Base-by-base conservation (phyloP, 2,329 filamentous ascomycete species). In the Pseudogymnoascus sp. region DNA sequence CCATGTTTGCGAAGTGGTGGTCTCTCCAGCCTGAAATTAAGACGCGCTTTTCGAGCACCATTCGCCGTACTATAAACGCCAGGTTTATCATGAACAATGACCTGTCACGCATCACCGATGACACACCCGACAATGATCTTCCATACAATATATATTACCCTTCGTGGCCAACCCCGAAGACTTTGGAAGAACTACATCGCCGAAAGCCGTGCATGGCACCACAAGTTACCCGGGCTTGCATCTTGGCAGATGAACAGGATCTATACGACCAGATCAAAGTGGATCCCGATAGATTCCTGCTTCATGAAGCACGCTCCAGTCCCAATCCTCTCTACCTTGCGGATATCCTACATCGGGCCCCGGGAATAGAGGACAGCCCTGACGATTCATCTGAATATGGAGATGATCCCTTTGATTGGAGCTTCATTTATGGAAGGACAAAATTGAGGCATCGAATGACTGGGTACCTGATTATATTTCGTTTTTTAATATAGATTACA, bases 1-100 rank as follows among this genome's bases (percentile, higher is more conserved):
- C 74, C 2, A 65, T 73, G 40, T 78, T 76, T 64, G 76, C 76
- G 0, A 68, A 67, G 13, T 78, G 75, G 74, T 73, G 68, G 67
- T 60, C 61, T 13, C 9, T 47, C n/a, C 61, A 66, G 35, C 44
- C 0, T 50, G 21, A 23, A 23, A 11, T 13, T 8, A n/a, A 47
- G 42, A 13, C 2, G 1, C 44, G 17, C 10, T 23, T 50, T 8
- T 23, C 7, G 2, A 13, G 7, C 3, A 21, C 17, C 44, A n/a
- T 21, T 13, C 19, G 36, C 33, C 38, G 57, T 9, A 72, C 73
- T 2, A 68, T 71, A 13, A 60, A 64, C 23, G 73, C 72, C 4
- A 64, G 72, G 0, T 69, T 70, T 61, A 74, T 75, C 60, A 74
- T 73, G 70, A 71, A 69, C 62, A 69, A 74, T 59, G 70, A 72